Base-by-base conservation (phyloP, 176 grass and related monocot genomes). In the Oryza brachyantha region DNA sequence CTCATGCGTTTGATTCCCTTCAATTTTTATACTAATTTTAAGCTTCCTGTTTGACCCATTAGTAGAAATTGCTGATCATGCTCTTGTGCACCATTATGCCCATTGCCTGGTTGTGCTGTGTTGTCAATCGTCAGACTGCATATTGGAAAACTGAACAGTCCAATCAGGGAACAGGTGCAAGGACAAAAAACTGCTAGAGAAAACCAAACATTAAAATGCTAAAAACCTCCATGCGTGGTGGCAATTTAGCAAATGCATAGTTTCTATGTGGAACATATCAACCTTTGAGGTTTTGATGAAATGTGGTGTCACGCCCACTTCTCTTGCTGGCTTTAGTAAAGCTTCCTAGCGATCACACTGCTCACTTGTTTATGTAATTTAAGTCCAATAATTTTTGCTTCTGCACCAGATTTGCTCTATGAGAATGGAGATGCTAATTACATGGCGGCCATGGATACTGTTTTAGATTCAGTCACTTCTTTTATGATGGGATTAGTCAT, bases 371-470 rank as follows among this genome's bases (percentile, higher is more conserved):
- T 64, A 50, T 62, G n/a, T 48, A 39, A 12, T 37, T 8, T 6
- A 52, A 52, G 48, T 8, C 48, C n/a, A 70, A 36, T 61, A 42
- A 5, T 37, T 48, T n/a, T 36, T 17, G 27, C 17, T 46, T 60
- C 19, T 61, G 10, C 36, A 59, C 55, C 42, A 45, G 3, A 48
- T 77, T 77, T 55, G 17, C n/a, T 24, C 2, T 34, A 27, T 71
- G 40, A 63, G 55, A 35, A 13, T 57, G 29, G 38, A 79, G 31
- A 48, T 50, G 13, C 48, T 83, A 68, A 61, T 61, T 78, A 39
- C 39, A 2, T 22, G 32, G 50, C 61, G 19, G 55, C 50, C 6
- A 5, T 68, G 50, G 69, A 40, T 28, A 61, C 24, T 72, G 37
- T 12, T 67, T 61, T 46, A 28, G 8, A 22, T 54, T 14, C 39